Conservation (phyloP, 257 asterid species). For the Solanum commersonii region DNA sequence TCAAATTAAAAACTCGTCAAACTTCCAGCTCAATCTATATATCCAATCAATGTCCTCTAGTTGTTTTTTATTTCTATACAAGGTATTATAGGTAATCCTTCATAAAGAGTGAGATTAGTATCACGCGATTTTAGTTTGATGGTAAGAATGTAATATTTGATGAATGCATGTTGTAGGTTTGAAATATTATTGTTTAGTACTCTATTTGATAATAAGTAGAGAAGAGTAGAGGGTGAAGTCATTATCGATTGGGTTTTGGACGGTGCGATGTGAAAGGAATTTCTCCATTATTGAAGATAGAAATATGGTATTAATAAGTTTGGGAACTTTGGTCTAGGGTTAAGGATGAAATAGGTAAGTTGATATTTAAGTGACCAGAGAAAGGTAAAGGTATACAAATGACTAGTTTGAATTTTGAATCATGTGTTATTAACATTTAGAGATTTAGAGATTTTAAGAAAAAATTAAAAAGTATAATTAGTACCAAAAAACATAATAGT, state of each 20-base stretch:
- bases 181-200: not conserved
- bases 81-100: not conserved
- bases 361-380: not conserved
- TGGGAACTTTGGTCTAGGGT: not conserved
- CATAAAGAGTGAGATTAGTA: not conserved
- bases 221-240: not conserved
- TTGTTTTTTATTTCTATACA: not conserved
- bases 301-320: not conserved
- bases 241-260: not conserved
- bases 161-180: not conserved
- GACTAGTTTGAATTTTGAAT: not conserved
- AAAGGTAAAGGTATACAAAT: no score
- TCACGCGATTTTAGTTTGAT: rapidly evolving
- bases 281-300: not conserved
- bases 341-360: no score
- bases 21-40: not conserved
- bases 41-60: not conserved
- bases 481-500: no score
- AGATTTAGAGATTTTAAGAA: no score
- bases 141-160: not conserved
- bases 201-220: not conserved
- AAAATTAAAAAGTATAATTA: no score
- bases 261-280: not conserved
- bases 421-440: no score
- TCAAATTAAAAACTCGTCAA: not conserved